phyloP scores from a whole-genome alignment of 257 asterid species.

The Solanum virginianum region DNA sequence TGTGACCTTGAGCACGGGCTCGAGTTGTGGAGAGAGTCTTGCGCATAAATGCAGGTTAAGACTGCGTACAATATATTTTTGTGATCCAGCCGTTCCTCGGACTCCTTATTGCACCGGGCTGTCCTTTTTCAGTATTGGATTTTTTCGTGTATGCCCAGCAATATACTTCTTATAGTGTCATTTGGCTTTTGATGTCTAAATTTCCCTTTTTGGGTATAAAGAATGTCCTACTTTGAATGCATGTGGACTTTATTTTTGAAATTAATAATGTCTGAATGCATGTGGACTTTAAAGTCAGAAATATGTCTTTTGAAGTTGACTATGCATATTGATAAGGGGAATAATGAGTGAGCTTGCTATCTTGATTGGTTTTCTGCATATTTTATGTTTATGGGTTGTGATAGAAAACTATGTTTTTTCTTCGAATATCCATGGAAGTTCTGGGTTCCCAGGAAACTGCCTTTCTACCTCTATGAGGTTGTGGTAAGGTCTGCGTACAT shows the following conservation, averaged over 20 bases:
- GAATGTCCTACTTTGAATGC: constrained; percentile 13
- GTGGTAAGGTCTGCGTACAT: no score
- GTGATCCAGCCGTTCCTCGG: background rate
- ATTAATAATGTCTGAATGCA: background rate
- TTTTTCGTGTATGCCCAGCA: background rate
- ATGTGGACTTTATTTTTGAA: background rate
- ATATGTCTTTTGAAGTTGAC: background rate
- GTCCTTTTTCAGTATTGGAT: background rate
- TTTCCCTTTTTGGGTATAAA: background rate
- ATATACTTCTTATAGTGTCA: background rate
- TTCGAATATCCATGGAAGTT: background rate
- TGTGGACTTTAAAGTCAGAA: constrained; percentile 8
- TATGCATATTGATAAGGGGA: background rate
- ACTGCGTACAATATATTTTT: background rate
- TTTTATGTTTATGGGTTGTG: background rate
- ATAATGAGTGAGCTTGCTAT: constrained; percentile 5
- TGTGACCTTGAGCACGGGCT: background rate
- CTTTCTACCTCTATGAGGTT: no score
- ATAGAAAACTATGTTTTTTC: background rate
- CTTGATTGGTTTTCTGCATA: background rate
- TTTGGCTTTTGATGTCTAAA: background rate
- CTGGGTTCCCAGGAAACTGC: background rate
- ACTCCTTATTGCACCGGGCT: background rate
- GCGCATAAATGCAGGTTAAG: background rate
- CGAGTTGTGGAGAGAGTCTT: background rate